A percentile compares a stretch with the other conserved stretches of the same genome.
Evolutionary conservation across 176 grass and related monocot species (phyloP).

Genomic region (Cymbopogon citratus): DNA sequence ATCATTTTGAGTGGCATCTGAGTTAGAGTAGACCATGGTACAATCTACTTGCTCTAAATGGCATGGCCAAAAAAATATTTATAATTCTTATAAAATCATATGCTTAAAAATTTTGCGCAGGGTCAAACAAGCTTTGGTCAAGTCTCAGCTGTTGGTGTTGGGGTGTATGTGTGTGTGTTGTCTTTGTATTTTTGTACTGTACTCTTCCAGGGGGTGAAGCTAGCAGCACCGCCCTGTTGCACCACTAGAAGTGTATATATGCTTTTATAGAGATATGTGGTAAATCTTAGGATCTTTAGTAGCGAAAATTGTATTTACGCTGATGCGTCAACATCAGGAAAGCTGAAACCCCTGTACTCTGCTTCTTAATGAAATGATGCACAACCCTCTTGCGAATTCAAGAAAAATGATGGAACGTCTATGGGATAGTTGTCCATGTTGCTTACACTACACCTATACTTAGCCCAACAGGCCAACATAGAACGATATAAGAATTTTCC

Average conservation of each 20-base stretch:
- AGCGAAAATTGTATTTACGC: too few relatives aligned
- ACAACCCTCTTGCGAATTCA: neutral
- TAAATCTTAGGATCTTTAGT: too few relatives aligned
- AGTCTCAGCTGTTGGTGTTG: neutral
- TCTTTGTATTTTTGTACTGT: neutral
- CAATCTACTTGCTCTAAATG: constrained; percentile 1
- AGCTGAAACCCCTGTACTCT: neutral
- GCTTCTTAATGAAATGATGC: neutral
- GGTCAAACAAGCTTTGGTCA: constrained; percentile 13
- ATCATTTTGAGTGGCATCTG: neutral
- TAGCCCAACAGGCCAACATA: neutral
- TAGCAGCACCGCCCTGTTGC: too few relatives aligned
- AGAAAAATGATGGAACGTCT: neutral
- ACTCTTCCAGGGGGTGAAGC: too few relatives aligned
- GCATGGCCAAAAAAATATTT: neutral
- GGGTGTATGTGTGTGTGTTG: neutral
- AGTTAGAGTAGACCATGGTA: neutral
- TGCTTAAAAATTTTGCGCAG: neutral
- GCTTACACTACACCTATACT: neutral
- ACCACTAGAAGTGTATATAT: too few relatives aligned
- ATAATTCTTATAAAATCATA: neutral
- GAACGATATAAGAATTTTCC: constrained; percentile 14
- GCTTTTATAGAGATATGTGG: too few relatives aligned
- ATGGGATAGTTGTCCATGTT: neutral
- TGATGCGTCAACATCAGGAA: too few relatives aligned